These are phyloP conservation scores for Pyrenopolyporus hunteri DNA, from an alignment of 495 filamentous ascomycete species.

Conservation along the genomic window DNA sequence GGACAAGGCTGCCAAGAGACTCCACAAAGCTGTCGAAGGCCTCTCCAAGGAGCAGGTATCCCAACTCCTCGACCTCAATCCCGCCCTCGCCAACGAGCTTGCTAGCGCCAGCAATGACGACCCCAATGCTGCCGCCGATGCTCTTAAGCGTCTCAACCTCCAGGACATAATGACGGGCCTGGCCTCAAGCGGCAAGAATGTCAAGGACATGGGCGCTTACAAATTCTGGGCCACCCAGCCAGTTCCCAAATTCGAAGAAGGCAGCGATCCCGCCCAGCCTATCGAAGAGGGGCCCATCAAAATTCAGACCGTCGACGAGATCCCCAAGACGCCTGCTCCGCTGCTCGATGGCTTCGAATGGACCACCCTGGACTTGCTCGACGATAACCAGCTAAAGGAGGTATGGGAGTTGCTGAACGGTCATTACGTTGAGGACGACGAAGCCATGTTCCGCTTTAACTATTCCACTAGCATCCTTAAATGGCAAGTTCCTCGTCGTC, in stretches of 20 bases:
- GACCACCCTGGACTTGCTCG: conserved; percentile 84
- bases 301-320: conserved; percentile 72
- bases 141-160: conserved; percentile 74
- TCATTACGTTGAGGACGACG: conserved; percentile 96
- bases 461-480: conserved; percentile 88
- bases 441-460: conserved; percentile 95
- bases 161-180: conserved; percentile 84
- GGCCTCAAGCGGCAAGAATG: conserved; percentile 76
- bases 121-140: conserved; percentile 56
- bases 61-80: conserved; percentile 65
- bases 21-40: conserved; percentile 50
- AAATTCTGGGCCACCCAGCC: conserved; percentile 99
- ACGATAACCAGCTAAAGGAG: conserved; percentile 68
- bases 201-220: conserved; percentile 94
- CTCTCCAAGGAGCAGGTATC: conserved; percentile 55
- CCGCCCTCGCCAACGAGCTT: conserved; percentile 64
- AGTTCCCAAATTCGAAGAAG: conserved; percentile 78
- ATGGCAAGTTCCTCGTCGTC: conserved; percentile 64
- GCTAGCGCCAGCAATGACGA: conserved; percentile 39
- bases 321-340: conserved; percentile 70
- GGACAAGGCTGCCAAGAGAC: conserved; percentile 51
- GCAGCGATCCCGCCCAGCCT: conserved; percentile 36
- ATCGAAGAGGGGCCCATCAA: conserved; percentile 62
- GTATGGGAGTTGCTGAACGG: conserved; percentile 86
- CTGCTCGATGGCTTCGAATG: conserved; percentile 86